These are phyloP conservation scores for Corrigiola litoralis DNA, from an alignment of 179 eudicot genomes.

Conservation along the genomic window DNA sequence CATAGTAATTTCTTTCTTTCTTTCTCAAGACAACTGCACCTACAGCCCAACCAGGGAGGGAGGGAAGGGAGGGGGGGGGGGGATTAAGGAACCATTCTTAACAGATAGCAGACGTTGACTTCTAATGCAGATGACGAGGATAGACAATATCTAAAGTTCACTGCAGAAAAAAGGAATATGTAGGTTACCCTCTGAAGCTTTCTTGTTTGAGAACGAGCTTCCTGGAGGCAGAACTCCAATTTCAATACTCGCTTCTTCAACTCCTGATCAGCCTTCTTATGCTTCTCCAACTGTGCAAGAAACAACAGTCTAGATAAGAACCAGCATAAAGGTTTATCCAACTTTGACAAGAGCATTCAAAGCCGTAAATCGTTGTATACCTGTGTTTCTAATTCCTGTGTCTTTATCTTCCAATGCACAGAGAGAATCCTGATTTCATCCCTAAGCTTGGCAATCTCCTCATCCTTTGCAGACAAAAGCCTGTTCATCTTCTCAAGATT, in stretches of 20 bases:
- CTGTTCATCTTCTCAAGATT: conserved; percentile 65
- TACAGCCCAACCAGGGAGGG: no score
- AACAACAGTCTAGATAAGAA: neutral
- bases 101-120: neutral
- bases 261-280: conserved; percentile 75
- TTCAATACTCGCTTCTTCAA: conserved; percentile 84
- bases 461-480: conserved; percentile 65
- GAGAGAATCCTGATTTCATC: conserved; percentile 79
- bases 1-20: no score
- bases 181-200: conserved; percentile 83
- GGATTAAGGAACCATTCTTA: neutral
- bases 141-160: neutral
- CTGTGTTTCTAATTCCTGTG: conserved; percentile 81
- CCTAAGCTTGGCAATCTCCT: conserved; percentile 63
- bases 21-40: no score
- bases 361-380: conserved; percentile 33
- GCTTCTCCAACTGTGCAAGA: conserved; percentile 69
- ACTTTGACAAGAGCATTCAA: neutral
- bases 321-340: neutral
- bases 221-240: conserved; percentile 95
- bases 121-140: neutral
- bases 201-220: conserved; percentile 91
- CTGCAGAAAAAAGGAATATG: neutral
- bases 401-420: conserved; percentile 82
- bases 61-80: no score